Percentiles rank a stretch among this genome's conserved stretches.
Conservation (phyloP, 768 basidiomycete genomes). For the Amanita exitialis region DNA sequence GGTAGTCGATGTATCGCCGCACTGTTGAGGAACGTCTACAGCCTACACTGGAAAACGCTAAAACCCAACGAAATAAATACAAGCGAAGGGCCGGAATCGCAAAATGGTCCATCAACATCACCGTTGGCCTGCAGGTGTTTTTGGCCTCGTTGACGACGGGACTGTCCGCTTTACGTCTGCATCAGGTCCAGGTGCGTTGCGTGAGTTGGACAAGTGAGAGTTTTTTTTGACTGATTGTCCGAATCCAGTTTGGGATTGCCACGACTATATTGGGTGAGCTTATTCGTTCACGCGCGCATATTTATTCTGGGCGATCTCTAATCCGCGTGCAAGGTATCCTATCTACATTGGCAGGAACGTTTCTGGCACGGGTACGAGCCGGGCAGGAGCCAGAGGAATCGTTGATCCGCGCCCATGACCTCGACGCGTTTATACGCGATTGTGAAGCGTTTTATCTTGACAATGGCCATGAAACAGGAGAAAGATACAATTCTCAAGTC, state of each 20-base stretch:
- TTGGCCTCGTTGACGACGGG: slow-evolving; percentile 63
- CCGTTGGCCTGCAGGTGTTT: slow-evolving; percentile 54
- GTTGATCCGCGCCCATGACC: slow-evolving; percentile 40
- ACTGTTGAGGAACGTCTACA: slow-evolving; percentile 42
- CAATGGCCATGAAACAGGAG: slow-evolving; percentile 30
- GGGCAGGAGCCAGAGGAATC: slow-evolving; percentile 66
- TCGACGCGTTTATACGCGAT: slow-evolving; percentile 62
- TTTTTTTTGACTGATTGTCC: background rate
- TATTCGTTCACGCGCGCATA: background rate
- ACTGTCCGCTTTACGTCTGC: slow-evolving; percentile 37
- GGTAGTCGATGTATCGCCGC: slow-evolving; percentile 12
- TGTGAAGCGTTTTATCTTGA: slow-evolving; percentile 49
- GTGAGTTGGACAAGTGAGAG: background rate
- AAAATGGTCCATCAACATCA: slow-evolving; percentile 29
- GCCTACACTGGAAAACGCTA: slow-evolving; percentile 42
- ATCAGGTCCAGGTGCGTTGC: slow-evolving; percentile 23
- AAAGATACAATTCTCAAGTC: slow-evolving; percentile 27
- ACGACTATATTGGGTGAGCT: slow-evolving; percentile 27
- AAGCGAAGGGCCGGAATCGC: slow-evolving; percentile 33
- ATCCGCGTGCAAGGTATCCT: slow-evolving; percentile 37
- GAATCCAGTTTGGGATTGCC: slow-evolving; percentile 22
- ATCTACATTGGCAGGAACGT: slow-evolving; percentile 60
- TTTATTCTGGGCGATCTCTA: background rate
- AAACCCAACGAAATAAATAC: slow-evolving; percentile 34
- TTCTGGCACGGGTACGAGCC: slow-evolving; percentile 59